Evolutionary conservation across 768 basidiomycete genomes (phyloP).

Genomic region (Amanita pallidorosea): DNA sequence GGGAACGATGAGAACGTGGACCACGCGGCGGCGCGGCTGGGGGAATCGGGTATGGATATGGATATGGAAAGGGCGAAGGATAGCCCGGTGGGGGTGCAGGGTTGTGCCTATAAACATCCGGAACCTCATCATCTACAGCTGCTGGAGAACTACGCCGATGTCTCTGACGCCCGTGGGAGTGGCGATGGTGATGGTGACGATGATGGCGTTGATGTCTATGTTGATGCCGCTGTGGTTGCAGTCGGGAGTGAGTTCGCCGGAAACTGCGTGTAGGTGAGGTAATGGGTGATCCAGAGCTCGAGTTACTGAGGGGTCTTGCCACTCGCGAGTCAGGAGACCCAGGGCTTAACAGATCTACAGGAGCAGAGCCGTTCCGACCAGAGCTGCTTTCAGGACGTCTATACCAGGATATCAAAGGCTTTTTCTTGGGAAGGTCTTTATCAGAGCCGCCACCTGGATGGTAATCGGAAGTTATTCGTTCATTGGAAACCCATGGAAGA

Average conservation of each 20-base stretch:
- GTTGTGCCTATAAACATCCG: slow-evolving; percentile 4
- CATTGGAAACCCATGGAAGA: slow-evolving; percentile 36
- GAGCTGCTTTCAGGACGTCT: slow-evolving; percentile 10
- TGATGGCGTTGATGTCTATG: slow-evolving; percentile 14
- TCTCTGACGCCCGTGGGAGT: slow-evolving; percentile 7
- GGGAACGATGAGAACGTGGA: slow-evolving; percentile 13
- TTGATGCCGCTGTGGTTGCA: slow-evolving; percentile 11
- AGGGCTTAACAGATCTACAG: slow-evolving; percentile 21
- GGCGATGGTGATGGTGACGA: slow-evolving; percentile 11
- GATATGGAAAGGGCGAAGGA: slow-evolving; percentile 21
- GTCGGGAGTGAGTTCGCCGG: slow-evolving; percentile 9
- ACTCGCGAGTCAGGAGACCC: slow-evolving; percentile 14
- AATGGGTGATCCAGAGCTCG: slow-evolving; percentile 10
- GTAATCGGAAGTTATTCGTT: slow-evolving; percentile 35
- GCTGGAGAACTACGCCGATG: slow-evolving; percentile 7
- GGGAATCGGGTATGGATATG: slow-evolving; percentile 15
- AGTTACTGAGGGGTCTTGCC: slow-evolving; percentile 13
- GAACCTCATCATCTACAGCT: neutral
- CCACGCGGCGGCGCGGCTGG: slow-evolving; percentile 12
- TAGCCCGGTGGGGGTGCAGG: slow-evolving; percentile 20
- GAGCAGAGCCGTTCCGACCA: slow-evolving; percentile 15
- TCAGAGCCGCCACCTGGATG: slow-evolving; percentile 21
- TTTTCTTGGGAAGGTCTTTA: slow-evolving; percentile 9
- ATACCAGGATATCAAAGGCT: slow-evolving; percentile 26
- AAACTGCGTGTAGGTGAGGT: slow-evolving; percentile 9